These are phyloP conservation scores for Cryptosporidium meleagridis DNA, from an alignment of 169 alveolate genomes.

Conservation along the genomic window DNA sequence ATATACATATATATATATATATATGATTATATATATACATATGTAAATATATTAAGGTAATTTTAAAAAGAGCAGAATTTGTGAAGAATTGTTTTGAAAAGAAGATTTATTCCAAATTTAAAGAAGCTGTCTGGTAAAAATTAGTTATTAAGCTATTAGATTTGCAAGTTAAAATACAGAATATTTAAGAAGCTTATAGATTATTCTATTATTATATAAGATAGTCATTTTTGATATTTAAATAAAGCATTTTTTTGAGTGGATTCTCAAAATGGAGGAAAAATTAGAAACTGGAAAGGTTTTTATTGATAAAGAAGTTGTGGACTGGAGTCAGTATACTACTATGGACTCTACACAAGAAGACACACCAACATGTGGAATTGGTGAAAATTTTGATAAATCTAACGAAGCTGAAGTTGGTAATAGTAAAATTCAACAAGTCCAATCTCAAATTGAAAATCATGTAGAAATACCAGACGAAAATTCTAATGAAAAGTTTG, in stretches of 20 bases:
- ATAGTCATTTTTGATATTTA: not conserved
- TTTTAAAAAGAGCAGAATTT: not conserved
- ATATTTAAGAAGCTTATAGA: not conserved
- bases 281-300: constrained; percentile 39
- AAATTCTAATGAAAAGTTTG: not conserved
- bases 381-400: constrained; percentile 14
- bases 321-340: constrained; percentile 48
- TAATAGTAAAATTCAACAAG: not conserved
- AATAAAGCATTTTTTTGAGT: not conserved
- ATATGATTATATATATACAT: not conserved
- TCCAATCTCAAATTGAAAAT: not conserved
- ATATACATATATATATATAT: not conserved
- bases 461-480: not conserved
- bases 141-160: not conserved
- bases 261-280: constrained; percentile 11
- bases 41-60: constrained; percentile 4
- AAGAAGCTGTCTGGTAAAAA: not conserved
- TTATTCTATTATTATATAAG: not conserved
- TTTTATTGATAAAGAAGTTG: constrained; percentile 6
- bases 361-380: constrained; percentile 60
- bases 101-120: no score
- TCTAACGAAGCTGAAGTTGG: not conserved
- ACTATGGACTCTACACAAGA: constrained; percentile 60
- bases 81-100: not conserved
- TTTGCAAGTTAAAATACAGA: not conserved